Percentiles rank a stretch among this genome's conserved stretches.
Evolutionary conservation across 139 green algal genomes (phyloP).

Genomic region (Chara braunii): DNA sequence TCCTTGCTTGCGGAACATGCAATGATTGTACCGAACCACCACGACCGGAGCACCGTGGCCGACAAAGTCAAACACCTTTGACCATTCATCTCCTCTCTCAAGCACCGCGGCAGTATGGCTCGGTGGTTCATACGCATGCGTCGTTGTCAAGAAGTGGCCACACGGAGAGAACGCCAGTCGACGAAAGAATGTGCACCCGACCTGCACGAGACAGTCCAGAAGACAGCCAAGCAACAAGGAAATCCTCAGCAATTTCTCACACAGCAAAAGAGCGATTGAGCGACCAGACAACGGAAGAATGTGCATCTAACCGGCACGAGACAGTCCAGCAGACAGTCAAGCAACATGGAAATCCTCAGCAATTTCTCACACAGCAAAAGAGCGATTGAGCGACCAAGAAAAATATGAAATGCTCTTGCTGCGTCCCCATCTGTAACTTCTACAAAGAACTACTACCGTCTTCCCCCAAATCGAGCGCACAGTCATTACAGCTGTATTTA

Average conservation of each 20-base stretch:
- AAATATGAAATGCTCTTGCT: too few relatives aligned
- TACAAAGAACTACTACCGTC: too few relatives aligned
- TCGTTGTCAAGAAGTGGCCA: slow-evolving; percentile 56
- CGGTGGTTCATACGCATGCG: slow-evolving; percentile 55
- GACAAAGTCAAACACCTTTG: slow-evolving; percentile 39
- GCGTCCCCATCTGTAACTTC: too few relatives aligned
- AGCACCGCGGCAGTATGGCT: slow-evolving; percentile 55
- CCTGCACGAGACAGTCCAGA: slow-evolving; percentile 6
- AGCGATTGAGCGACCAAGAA: too few relatives aligned
- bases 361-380: neutral
- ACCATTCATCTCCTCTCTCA: slow-evolving; percentile 38
- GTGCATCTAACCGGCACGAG: slow-evolving; percentile 5
- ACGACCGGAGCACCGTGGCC: slow-evolving; percentile 61
- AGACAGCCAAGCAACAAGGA: neutral
- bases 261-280: too few relatives aligned
- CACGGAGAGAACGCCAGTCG: slow-evolving; percentile 58
- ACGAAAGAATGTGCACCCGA: slow-evolving; percentile 48
- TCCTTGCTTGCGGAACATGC: too few relatives aligned
- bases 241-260: neutral
- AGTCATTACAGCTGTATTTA: too few relatives aligned
- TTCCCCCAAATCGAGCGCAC: too few relatives aligned
- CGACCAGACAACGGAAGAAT: too few relatives aligned
- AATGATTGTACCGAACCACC: slow-evolving; percentile 57
- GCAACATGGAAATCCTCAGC: neutral
- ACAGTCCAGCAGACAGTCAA: too few relatives aligned